phyloP scores from a whole-genome alignment of 1,139 yeast genomes.

The Suhomyces bokatorum region DNA sequence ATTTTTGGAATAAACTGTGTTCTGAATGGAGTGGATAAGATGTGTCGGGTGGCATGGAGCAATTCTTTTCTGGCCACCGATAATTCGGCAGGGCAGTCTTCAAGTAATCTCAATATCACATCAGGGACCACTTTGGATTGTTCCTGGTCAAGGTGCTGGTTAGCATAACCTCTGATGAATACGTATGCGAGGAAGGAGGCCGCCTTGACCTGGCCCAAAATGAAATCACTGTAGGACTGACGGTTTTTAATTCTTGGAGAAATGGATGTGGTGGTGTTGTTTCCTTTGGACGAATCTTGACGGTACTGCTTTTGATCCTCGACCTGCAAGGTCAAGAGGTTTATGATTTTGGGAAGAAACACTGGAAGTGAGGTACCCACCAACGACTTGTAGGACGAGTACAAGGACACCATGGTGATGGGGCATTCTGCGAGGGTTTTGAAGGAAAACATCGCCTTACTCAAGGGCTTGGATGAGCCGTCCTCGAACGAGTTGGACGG shows the following conservation, averaged over 20 bases:
- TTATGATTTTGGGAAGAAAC: conserved; percentile 81
- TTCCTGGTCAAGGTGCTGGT: conserved; percentile 58
- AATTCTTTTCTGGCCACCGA: conserved; percentile 92
- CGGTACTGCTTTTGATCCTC: conserved; percentile 41
- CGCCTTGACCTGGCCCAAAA: conserved; percentile 95
- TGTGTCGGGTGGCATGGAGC: conserved; percentile 91
- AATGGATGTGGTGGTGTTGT: conserved; percentile 51
- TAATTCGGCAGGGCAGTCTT: conserved; percentile 96
- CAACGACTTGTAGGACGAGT: conserved; percentile 79
- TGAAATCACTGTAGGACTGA: conserved; percentile 82
- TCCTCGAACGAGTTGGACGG: conserved; percentile 40
- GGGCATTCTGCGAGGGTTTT: conserved; percentile 96
- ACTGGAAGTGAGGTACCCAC: conserved; percentile 70
- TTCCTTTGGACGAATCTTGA: conserved; percentile 63
- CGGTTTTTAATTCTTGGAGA: conserved; percentile 75
- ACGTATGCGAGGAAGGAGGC: conserved; percentile 94
- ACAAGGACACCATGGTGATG: conserved; percentile 88
- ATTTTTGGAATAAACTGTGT: conserved; percentile 81
- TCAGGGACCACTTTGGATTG: conserved; percentile 80
- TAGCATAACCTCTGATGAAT: conserved; percentile 79
- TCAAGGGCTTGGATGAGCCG: conserved; percentile 39
- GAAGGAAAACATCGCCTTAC: conserved; percentile 74
- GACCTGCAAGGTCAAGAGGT: conserved; percentile 74
- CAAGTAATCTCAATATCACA: conserved; percentile 77
- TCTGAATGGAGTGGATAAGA: conserved; percentile 84